These are phyloP conservation scores for Colletotrichum sp. DNA, from an alignment of 2,329 filamentous ascomycete genomes.

Conservation along the genomic window DNA sequence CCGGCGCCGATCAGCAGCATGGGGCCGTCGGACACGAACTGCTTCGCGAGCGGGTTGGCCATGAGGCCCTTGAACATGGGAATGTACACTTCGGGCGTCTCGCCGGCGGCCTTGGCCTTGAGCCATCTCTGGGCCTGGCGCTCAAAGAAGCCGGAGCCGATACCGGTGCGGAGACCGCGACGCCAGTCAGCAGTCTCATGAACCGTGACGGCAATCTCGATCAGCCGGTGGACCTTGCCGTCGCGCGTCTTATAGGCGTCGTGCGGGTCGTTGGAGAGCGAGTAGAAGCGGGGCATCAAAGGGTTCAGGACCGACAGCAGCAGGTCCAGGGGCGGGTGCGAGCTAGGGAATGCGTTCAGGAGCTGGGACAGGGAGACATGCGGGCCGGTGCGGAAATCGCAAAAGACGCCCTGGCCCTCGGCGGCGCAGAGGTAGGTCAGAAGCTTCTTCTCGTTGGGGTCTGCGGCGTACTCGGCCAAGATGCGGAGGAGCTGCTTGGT, in stretches of 20 bases:
- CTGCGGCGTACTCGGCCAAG: slow-evolving; percentile 82
- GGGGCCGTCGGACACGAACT: slow-evolving; percentile 92
- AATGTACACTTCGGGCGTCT: slow-evolving; percentile 70
- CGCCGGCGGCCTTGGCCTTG: slow-evolving; percentile 67
- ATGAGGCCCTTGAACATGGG: slow-evolving; percentile 99
- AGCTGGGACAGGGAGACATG: slow-evolving; percentile 87
- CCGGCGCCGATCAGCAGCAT: slow-evolving; percentile 98
- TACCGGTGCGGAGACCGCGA: slow-evolving; percentile 74
- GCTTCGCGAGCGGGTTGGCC: slow-evolving; percentile 91
- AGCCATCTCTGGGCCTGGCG: slow-evolving; percentile 78
- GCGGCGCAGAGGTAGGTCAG: slow-evolving; percentile 85
- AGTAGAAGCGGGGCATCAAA: slow-evolving; percentile 98
- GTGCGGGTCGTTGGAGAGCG: slow-evolving; percentile 93
- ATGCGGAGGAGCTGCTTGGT: slow-evolving; percentile 87
- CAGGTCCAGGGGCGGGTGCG: slow-evolving; percentile 83
- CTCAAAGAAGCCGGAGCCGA: slow-evolving; percentile 94
- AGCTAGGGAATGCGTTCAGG: slow-evolving; percentile 88
- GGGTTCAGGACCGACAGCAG: slow-evolving; percentile 82
- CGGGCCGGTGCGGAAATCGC: slow-evolving; percentile 89
- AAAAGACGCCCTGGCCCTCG: slow-evolving; percentile 91
- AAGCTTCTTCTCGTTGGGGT: slow-evolving; percentile 86
- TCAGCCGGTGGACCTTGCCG: slow-evolving; percentile 75
- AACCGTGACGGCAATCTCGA: slow-evolving; percentile 96
- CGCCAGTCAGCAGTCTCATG: slow-evolving; percentile 87
- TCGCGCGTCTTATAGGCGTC: slow-evolving; percentile 73